Conservation (phyloP, 139 green algal species). For the Chlorella sp. region DNA sequence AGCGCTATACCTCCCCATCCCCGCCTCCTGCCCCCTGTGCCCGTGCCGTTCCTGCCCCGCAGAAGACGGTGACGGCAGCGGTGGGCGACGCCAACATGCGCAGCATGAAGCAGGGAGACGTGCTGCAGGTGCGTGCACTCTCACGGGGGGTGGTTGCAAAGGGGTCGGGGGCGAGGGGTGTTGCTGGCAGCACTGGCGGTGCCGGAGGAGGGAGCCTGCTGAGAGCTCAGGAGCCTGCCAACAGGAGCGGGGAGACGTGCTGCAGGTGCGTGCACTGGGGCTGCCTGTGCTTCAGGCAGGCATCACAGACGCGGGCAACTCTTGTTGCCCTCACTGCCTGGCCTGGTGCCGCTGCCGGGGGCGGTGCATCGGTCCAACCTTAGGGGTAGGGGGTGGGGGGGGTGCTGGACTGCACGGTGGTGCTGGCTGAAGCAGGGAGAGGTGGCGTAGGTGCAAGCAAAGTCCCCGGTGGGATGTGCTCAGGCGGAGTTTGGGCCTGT, state of each 20-base stretch:
- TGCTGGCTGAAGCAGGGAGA: no score
- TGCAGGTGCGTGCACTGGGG: neutral
- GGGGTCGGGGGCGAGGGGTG: no score
- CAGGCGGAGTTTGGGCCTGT: no score
- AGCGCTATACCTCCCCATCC: neutral
- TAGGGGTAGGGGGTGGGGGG: no score
- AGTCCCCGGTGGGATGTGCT: no score
- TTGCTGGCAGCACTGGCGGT: neutral
- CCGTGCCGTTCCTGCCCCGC: neutral
- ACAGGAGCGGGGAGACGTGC: neutral
- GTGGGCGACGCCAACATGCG: conserved; percentile 97
- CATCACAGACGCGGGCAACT: conserved; percentile 4
- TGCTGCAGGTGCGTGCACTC: conserved; percentile 85
- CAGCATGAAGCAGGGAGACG: conserved; percentile 88
- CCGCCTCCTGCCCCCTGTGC: neutral
- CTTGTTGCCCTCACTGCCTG: no score
- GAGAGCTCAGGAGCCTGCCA: no score
- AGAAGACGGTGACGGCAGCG: conserved; percentile 50
- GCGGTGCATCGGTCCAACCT: no score
- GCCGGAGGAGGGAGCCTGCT: no score
- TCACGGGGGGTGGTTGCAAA: neutral
- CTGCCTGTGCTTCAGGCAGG: neutral
- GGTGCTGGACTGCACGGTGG: no score
- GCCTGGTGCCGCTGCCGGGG: no score
- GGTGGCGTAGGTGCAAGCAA: no score